Conservation (phyloP, 371 early-diverging fungal genomes). For the Saksenaea vasiformis region DNA sequence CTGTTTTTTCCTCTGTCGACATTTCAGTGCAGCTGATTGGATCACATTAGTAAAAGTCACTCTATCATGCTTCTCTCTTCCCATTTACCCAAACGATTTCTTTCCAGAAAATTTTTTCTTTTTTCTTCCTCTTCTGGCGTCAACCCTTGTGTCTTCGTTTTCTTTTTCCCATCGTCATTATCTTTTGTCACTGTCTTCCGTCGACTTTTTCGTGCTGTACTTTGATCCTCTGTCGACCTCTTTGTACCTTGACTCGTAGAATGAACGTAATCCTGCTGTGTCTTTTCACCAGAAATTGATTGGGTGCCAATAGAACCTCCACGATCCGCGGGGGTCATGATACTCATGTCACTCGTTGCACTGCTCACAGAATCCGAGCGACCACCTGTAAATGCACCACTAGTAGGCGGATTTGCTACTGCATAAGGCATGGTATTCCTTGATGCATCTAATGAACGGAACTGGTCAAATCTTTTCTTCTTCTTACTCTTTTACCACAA, state of each 20-base stretch:
- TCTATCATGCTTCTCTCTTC: background rate
- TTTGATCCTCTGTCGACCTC: background rate
- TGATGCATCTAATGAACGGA: background rate
- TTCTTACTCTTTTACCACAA: background rate
- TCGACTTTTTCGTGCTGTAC: conserved; percentile 9
- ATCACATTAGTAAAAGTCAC: background rate
- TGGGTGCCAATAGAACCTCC: background rate
- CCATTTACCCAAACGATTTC: conserved; percentile 75
- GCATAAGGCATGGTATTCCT: background rate
- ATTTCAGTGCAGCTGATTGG: conserved; percentile 77
- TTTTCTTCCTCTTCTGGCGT: conserved; percentile 64
- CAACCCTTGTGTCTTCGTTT: conserved; percentile 25
- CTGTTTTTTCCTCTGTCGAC: conserved; percentile 89
- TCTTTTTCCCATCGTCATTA: conserved; percentile 19
- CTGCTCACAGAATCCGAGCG: background rate
- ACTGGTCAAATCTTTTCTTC: background rate
- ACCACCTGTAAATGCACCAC: background rate
- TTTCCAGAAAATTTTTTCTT: conserved; percentile 78
- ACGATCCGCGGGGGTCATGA: background rate
- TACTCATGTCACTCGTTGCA: background rate
- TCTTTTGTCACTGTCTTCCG: conserved; percentile 23
- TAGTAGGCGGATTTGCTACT: background rate
- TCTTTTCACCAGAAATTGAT: background rate
- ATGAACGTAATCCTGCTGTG: background rate
- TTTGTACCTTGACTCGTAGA: background rate